Conservation (phyloP, 331 rosid genomes). For the Quercus tomentella region DNA sequence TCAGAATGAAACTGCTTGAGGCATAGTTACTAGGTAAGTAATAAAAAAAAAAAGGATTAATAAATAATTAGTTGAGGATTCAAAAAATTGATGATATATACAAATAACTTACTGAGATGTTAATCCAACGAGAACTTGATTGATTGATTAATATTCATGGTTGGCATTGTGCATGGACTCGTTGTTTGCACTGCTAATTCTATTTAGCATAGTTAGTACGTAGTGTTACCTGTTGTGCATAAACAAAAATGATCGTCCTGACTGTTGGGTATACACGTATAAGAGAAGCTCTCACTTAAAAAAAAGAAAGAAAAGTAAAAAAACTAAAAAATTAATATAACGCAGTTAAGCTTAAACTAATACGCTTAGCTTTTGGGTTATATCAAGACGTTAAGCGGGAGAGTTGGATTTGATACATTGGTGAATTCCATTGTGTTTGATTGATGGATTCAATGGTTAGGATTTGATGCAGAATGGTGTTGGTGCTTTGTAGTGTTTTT, state of each 20-base stretch:
- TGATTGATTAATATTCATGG: background rate
- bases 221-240: background rate
- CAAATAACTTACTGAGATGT: too few relatives aligned
- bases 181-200: too few relatives aligned
- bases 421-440: background rate
- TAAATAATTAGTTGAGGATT: background rate
- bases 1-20: background rate
- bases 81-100: background rate
- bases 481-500: background rate
- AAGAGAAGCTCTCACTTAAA: too few relatives aligned
- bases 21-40: background rate
- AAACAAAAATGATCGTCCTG: background rate
- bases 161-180: background rate
- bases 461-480: background rate
- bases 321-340: too few relatives aligned
- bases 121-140: too few relatives aligned
- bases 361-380: too few relatives aligned
- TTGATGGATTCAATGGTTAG: background rate
- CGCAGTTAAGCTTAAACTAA: too few relatives aligned
- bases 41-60: background rate
- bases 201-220: background rate
- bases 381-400: too few relatives aligned
- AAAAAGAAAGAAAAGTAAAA: too few relatives aligned
- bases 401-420: too few relatives aligned
- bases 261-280: too few relatives aligned